Conservation (phyloP, 1,284 basidiomycete genomes). For the Irpex rosettiformis region DNA sequence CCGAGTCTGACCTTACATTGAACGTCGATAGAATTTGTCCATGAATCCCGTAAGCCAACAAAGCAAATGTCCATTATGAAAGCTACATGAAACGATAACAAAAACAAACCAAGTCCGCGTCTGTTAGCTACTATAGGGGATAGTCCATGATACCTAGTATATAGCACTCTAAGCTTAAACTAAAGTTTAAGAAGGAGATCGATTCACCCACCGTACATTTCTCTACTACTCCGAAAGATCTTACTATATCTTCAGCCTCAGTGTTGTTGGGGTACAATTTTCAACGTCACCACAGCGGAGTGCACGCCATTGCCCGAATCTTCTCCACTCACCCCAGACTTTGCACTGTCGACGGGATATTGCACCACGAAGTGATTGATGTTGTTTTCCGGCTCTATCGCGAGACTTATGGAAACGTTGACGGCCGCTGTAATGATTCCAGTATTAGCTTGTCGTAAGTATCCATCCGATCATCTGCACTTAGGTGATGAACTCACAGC, state of each 20-base stretch:
- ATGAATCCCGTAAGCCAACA: too few relatives aligned
- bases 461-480: background rate
- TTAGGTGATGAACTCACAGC: conserved; percentile 7
- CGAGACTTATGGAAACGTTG: background rate
- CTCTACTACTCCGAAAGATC: background rate
- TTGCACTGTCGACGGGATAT: background rate
- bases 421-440: background rate
- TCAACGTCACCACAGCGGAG: background rate
- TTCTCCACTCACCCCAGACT: background rate
- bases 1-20: background rate
- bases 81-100: background rate
- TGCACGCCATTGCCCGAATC: background rate
- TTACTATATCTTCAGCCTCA: background rate
- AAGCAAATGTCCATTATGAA: background rate
- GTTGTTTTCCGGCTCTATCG: background rate
- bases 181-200: background rate
- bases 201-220: background rate
- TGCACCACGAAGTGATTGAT: background rate
- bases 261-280: background rate
- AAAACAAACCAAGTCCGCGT: background rate
- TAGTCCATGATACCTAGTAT: background rate
- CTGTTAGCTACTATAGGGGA: background rate
- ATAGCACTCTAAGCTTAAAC: background rate
- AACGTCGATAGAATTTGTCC: too few relatives aligned
- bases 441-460: background rate